Base-by-base conservation (phyloP, 2,329 filamentous ascomycete species). In the Aspergillus niger region DNA sequence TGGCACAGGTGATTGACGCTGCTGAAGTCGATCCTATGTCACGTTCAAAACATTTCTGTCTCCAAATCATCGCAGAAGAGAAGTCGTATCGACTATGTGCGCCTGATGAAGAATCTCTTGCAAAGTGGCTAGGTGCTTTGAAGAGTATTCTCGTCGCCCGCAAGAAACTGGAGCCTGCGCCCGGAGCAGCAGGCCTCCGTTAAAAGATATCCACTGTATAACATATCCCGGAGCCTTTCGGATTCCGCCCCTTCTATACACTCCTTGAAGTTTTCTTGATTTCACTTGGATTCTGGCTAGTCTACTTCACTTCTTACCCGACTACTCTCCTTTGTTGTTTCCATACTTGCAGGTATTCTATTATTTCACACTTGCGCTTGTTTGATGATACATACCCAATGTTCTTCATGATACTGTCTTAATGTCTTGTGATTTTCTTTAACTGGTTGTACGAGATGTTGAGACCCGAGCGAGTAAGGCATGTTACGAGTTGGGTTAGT, bases 11-110 rank as follows among this genome's bases (percentile, higher is more conserved):
- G 56, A 89, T 98, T 69, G 91, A 96, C 68, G 93, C 91, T 1
- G 93, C 97, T 22, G 95, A 98, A 71, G 91, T 97, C 57, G 92
- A 98, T 67, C 89, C 93, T 0, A 80, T 96, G 64, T 94, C 90
- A 70, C 89, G 85, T 71, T 95, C 88, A 67, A 97, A 97, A 80
- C 85, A 83, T 50, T 88, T 91, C 72, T 98, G 95, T 76, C 83
- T 98, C 74, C 94, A 98, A 76, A 85, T 98, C 69, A 97, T 99
- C 70, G 91, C 90, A 38, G 94, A 97, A 69, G 94, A 98, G 72
- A 95, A 92, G 78, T 90, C 85, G 58, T 91, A 89, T 69, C 85
- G 89, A 30, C 90, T 95, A 65, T 91, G 89, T 71, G 87, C 92
- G 0, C 82, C 86, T 20, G 88, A 91, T 69, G 95, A 99, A 74